Evolutionary conservation across 345 rosid genomes (phyloP).

Genomic region (Erysimum cheiranthoides): DNA sequence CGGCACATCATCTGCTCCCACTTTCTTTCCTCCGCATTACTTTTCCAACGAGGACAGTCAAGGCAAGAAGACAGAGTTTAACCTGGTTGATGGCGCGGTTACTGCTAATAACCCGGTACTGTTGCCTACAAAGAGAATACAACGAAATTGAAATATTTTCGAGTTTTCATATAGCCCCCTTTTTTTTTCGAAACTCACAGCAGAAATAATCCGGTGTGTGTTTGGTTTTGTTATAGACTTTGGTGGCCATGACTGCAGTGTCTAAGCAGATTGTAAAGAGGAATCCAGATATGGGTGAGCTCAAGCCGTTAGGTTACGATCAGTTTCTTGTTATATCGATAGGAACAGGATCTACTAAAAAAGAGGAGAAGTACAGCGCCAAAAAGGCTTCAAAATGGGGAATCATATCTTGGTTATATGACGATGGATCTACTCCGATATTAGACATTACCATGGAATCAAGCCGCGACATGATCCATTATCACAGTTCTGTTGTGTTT

Average conservation of each 20-base stretch:
- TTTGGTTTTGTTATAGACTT: slow-evolving; percentile 49
- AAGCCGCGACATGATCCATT: slow-evolving; percentile 66
- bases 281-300: slow-evolving; percentile 53
- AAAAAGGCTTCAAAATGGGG: slow-evolving; percentile 72
- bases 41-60: slow-evolving; percentile 55
- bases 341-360: slow-evolving; percentile 64
- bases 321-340: slow-evolving; percentile 67
- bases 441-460: slow-evolving; percentile 57
- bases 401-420: slow-evolving; percentile 57
- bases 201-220: neutral
- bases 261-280: slow-evolving; percentile 55
- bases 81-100: slow-evolving; percentile 75
- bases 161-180: no score
- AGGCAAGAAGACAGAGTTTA: slow-evolving; percentile 55
- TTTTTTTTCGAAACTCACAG: neutral
- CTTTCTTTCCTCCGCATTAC: slow-evolving; percentile 62
- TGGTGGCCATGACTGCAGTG: slow-evolving; percentile 72
- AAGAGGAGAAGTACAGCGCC: slow-evolving; percentile 49
- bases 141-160: neutral
- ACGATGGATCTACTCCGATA: slow-evolving; percentile 59
- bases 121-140: neutral
- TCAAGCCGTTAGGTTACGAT: slow-evolving; percentile 54
- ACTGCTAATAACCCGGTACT: slow-evolving; percentile 76
- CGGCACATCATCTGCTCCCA: slow-evolving; percentile 80
- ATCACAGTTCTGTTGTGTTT: slow-evolving; percentile 57